phyloP scores from a whole-genome alignment of 129 eudicot species.

The Artemisia annua region DNA sequence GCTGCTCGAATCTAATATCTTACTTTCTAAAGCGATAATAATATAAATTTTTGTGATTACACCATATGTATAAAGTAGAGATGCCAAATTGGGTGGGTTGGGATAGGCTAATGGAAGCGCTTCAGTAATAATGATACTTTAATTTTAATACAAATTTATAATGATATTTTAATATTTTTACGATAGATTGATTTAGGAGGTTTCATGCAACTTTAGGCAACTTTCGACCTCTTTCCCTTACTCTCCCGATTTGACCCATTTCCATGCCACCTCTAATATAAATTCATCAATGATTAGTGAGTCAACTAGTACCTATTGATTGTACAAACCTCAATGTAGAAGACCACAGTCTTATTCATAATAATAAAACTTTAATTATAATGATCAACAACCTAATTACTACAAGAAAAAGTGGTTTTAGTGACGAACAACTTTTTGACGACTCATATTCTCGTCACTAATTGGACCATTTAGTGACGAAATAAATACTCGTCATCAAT shows the following conservation, averaged over 20 bases:
- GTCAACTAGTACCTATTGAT: background rate
- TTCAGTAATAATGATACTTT: background rate
- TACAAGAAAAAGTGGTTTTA: no score
- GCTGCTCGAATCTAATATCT: background rate
- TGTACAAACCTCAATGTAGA: background rate
- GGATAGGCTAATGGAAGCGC: background rate
- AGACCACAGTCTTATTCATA: background rate
- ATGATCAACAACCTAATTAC: slow-evolving; percentile 8
- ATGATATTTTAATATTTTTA: no score
- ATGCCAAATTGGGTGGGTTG: background rate
- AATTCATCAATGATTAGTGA: background rate
- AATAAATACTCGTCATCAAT: no score
- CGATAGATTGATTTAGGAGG: no score
- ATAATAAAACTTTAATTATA: background rate
- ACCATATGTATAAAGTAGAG: background rate
- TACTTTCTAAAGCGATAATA: background rate
- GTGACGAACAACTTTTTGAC: no score
- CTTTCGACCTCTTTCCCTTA: no score
- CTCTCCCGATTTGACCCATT: no score
- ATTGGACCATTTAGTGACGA: no score
- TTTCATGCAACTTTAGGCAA: no score
- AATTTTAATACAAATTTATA: background rate
- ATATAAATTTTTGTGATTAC: background rate
- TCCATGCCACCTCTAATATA: no score
- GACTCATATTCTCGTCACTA: no score